Base-by-base conservation (phyloP, 1,284 basidiomycete species). In the Phylloboletellus chloephorus region DNA sequence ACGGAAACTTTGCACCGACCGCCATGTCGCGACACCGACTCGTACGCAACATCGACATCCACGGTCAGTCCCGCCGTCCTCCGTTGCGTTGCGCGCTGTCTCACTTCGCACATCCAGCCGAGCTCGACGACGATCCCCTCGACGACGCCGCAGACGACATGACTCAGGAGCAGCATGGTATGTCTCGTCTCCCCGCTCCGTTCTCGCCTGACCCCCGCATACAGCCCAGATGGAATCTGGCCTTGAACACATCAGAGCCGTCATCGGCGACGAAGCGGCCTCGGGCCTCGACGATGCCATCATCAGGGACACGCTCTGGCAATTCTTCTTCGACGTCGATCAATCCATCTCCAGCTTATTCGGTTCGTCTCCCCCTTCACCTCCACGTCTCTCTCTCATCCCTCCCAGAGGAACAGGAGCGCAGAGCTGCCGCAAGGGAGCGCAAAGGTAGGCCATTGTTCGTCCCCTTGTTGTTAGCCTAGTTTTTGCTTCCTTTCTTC, bases 261-360 rank as follows among this genome's bases (percentile, higher is more conserved):
- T 85, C 12, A 62, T 96, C 28, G 90, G 89, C 16, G 69, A 78
- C 47, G 72, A 81, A 57, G 73, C 72, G 6, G 56, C 67, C 30
- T 82, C 81, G 23, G 82, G 79, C 12, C 67, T 95, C 36, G 71
- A 83, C 25, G 88, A 95, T 58, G 63, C 67, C 28, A 73, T 78
- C 37, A 87, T 98, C 61, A 79, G 78, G 55, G 86, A 93, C 51
- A 74, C 78, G 1, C 69, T 98, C 31, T 98, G 92, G 86, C 82
- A 98, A 52, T 80, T 73, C 53, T 89, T 88, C 66, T 98, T 96
- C 56, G 83, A 97, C 56, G 75, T 88, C 13, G 80, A 90, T 29
- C 75, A 82, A 56, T 81, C 88, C 5, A 67, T 94, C 11, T 66
- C 78, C 26, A 88, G 81, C 74, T 69, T 92, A 17, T 53, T 85